These are phyloP conservation scores for Peribolospora kevripleyi DNA, from an alignment of 768 basidiomycete genomes.

Conservation along the genomic window DNA sequence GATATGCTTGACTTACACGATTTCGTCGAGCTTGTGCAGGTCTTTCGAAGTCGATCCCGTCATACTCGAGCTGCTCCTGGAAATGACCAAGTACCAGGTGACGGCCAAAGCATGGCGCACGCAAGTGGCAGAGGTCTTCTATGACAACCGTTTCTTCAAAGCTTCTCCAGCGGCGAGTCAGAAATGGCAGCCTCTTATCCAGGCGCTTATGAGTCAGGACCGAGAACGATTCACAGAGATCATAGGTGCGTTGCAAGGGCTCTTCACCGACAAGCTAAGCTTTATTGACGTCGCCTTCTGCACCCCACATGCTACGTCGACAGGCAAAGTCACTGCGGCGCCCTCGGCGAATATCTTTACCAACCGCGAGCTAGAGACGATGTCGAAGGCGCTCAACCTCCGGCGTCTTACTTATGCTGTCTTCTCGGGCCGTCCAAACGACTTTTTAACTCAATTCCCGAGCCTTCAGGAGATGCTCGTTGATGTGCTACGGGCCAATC, in stretches of 20 bases:
- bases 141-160: conserved; percentile 70
- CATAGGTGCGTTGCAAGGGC: conserved; percentile 31
- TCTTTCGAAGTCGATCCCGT: conserved; percentile 44
- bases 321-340: conserved; percentile 37
- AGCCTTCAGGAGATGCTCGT: conserved; percentile 92
- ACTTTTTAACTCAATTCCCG: conserved; percentile 68
- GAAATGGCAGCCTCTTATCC: conserved; percentile 56
- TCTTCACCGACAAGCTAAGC: not conserved
- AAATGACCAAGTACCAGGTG: conserved; percentile 39
- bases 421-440: conserved; percentile 71
- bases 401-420: conserved; percentile 66
- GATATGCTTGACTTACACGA: not conserved
- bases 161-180: conserved; percentile 31
- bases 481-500: conserved; percentile 54
- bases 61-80: conserved; percentile 42
- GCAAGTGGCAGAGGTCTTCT: conserved; percentile 53
- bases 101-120: conserved; percentile 65
- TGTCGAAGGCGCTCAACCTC: conserved; percentile 59
- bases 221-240: conserved; percentile 66
- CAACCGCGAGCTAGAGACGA: conserved; percentile 80
- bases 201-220: conserved; percentile 58
- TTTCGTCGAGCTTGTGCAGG: conserved; percentile 25
- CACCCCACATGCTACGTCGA: not conserved
- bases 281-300: not conserved
- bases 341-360: conserved; percentile 92